phyloP scores from a whole-genome alignment of 169 alveolate species.

The Plasmodium cynomolgi region DNA sequence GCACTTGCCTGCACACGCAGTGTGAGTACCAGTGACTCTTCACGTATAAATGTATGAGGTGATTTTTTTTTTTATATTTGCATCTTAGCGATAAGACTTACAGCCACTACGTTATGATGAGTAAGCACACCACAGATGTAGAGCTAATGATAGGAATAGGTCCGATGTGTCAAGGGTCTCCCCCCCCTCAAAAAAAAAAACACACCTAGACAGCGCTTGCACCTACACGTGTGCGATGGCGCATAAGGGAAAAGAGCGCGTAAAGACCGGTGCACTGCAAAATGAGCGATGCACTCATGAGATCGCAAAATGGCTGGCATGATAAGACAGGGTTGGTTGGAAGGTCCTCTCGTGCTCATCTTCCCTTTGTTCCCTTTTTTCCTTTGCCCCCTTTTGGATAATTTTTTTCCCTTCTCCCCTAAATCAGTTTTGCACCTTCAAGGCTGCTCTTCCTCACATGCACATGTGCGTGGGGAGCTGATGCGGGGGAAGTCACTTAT shows the following conservation, averaged over 20 bases:
- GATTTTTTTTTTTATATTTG: not conserved
- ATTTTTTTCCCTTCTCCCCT: not conserved
- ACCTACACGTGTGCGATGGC: not conserved
- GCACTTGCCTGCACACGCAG: constrained; percentile 2
- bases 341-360: not conserved
- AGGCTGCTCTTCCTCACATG: not conserved
- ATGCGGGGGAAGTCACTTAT: no score
- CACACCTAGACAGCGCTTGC: not conserved
- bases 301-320: not conserved
- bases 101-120: not conserved
- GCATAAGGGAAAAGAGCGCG: not conserved
- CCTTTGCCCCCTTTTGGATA: no score
- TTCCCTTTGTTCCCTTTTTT: not conserved
- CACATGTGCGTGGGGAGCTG: not conserved
- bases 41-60: not conserved
- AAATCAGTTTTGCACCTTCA: not conserved
- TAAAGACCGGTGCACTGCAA: not conserved
- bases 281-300: not conserved
- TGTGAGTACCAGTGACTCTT: not conserved
- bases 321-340: not conserved
- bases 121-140: not conserved
- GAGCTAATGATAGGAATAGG: not conserved
- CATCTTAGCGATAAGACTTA: not conserved
- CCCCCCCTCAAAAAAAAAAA: not conserved
- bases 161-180: not conserved